A percentile compares a stretch with the other conserved stretches of the same genome.
Conservation (phyloP, 768 basidiomycete genomes). For the Naganishia vishniacii region DNA sequence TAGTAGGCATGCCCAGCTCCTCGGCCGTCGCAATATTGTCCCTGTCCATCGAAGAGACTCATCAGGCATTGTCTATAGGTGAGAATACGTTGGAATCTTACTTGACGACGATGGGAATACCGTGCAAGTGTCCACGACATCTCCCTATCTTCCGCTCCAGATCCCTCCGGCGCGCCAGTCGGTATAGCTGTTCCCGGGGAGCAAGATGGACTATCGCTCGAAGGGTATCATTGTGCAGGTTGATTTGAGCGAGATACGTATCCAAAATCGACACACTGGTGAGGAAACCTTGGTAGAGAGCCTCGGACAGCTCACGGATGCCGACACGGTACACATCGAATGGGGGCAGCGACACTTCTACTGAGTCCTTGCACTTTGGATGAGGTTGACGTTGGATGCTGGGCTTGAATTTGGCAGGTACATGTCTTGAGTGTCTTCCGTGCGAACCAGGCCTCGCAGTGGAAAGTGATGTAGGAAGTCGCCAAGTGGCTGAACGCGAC, state of each 20-base stretch:
- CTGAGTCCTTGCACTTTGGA: background rate
- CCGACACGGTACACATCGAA: constrained; percentile 26
- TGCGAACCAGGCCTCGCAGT: background rate
- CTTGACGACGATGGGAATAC: constrained; percentile 24
- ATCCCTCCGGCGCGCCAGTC: constrained; percentile 28
- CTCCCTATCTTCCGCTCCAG: constrained; percentile 20
- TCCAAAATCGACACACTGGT: constrained; percentile 26
- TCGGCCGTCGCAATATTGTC: constrained; percentile 41
- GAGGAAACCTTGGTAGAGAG: constrained; percentile 21
- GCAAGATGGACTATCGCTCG: constrained; percentile 28
- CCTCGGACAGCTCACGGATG: constrained; percentile 24
- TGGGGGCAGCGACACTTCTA: background rate
- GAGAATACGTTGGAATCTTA: background rate
- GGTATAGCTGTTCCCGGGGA: constrained; percentile 26
- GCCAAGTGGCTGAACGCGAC: background rate
- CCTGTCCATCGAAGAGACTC: no score
- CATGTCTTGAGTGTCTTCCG: background rate
- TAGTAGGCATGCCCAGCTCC: constrained; percentile 39
- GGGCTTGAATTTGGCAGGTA: background rate
- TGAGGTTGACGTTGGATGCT: background rate
- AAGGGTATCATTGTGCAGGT: constrained; percentile 27
- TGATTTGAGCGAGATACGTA: constrained; percentile 28
- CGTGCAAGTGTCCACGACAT: constrained; percentile 13
- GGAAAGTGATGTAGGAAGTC: background rate
- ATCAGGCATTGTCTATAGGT: no score